Conservation (phyloP, 2,329 filamentous ascomycete species). For the Pezicula rhizophila region DNA sequence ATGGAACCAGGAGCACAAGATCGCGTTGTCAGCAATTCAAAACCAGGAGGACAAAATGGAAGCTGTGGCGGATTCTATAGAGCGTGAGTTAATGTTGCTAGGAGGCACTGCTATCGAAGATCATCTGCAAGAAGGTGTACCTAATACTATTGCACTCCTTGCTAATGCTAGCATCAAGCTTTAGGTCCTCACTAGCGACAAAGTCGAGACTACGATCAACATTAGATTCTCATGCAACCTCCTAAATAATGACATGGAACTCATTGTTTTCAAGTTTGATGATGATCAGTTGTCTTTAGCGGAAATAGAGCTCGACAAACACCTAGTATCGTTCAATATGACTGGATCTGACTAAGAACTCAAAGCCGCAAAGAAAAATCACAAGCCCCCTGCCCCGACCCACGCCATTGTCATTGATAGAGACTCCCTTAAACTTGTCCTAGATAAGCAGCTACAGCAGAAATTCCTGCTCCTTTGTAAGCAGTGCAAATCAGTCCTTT, state of each 20-base stretch:
- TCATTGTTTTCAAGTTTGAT: slow-evolving; percentile 81
- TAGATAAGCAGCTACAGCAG: slow-evolving; percentile 76
- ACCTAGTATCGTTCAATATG: slow-evolving; percentile 68
- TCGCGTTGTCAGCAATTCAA: slow-evolving; percentile 74
- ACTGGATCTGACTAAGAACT: slow-evolving; percentile 84
- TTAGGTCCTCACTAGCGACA: slow-evolving; percentile 97
- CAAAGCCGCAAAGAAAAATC: slow-evolving; percentile 68
- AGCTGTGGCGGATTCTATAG: slow-evolving; percentile 80
- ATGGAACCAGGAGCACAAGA: slow-evolving; percentile 84
- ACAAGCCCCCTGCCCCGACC: slow-evolving; percentile 78
- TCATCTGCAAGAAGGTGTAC: slow-evolving; percentile 90
- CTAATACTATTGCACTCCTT: slow-evolving; percentile 87
- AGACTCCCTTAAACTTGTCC: slow-evolving; percentile 82
- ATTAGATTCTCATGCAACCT: slow-evolving; percentile 99
- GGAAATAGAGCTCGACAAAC: slow-evolving; percentile 66
- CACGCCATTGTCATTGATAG: slow-evolving; percentile 94
- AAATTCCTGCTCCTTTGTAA: slow-evolving; percentile 95
- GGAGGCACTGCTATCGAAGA: slow-evolving; percentile 98
- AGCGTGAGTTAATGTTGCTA: slow-evolving; percentile 79
- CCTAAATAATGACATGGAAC: slow-evolving; percentile 94
- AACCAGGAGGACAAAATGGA: slow-evolving; percentile 92
- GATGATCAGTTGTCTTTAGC: slow-evolving; percentile 64
- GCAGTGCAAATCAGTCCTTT: slow-evolving; percentile 92
- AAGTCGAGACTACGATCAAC: slow-evolving; percentile 98
- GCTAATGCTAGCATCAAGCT: slow-evolving; percentile 94